phyloP scores from a whole-genome alignment of 495 filamentous ascomycete species.

The Talaromyces adpressus region DNA sequence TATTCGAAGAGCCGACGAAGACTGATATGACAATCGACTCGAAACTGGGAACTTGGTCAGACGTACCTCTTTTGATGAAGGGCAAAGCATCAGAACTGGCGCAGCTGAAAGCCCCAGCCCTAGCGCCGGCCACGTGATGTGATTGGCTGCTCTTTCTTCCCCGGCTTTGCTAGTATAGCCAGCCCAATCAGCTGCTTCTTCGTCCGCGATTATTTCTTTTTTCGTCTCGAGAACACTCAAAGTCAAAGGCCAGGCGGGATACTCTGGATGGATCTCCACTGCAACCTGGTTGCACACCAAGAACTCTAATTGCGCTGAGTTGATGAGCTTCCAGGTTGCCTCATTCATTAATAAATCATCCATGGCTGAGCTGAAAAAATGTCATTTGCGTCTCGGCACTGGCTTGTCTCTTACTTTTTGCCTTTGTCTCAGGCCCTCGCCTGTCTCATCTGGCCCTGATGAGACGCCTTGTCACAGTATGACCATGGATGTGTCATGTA shows the following conservation, averaged over 20 bases:
- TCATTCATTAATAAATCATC: not conserved
- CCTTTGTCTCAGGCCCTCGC: not conserved
- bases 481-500: not conserved
- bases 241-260: not conserved
- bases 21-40: not conserved
- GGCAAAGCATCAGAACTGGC: not conserved
- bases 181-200: not conserved
- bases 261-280: not conserved
- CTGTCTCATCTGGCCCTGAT: not conserved
- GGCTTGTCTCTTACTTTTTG: not conserved
- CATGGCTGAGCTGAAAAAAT: conserved; percentile 1
- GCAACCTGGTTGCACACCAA: not conserved
- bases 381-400: not conserved
- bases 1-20: too few relatives aligned
- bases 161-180: not conserved
- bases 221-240: not conserved
- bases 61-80: not conserved
- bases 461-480: not conserved
- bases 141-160: not conserved
- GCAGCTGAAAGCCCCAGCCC: conserved; percentile 4
- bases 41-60: not conserved
- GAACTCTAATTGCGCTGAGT: not conserved
- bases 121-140: not conserved
- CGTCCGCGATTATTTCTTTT: not conserved
- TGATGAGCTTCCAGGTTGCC: not conserved